phyloP scores from a whole-genome alignment of 78 protist species.

The Cyanophora paradoxa region DNA sequence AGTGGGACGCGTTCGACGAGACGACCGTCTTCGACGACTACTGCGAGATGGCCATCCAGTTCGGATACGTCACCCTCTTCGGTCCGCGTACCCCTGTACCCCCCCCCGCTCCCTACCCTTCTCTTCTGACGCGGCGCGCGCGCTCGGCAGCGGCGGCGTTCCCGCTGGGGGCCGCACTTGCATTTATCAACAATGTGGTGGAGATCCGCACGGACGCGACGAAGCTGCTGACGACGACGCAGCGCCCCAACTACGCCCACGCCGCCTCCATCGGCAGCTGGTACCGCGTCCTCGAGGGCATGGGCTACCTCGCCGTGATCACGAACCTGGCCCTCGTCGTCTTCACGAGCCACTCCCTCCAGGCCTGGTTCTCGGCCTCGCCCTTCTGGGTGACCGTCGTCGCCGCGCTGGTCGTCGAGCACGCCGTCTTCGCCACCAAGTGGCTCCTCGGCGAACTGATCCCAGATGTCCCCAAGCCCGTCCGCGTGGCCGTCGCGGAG shows the following conservation, averaged over 20 bases:
- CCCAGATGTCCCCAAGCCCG: not conserved
- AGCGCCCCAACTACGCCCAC: conserved; percentile 12
- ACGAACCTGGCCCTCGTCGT: not conserved
- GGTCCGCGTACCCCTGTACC: too few species aligned
- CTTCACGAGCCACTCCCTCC: too few species aligned
- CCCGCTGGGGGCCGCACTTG: conserved; percentile 48
- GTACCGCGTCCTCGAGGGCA: not conserved
- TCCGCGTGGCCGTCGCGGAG: too few species aligned
- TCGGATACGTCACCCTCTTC: conserved; percentile 48
- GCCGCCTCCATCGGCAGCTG: not conserved
- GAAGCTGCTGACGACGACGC: conserved; percentile 22
- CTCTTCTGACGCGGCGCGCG: too few species aligned
- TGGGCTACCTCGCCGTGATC: not conserved
- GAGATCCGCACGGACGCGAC: conserved; percentile 50
- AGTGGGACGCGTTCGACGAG: too few species aligned
- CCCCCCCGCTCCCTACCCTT: too few species aligned
- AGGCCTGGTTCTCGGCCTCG: too few species aligned
- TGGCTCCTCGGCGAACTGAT: not conserved
- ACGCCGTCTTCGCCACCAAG: not conserved
- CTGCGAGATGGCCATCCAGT: conserved; percentile 45
- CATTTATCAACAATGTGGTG: conserved; percentile 48
- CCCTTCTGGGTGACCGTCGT: too few species aligned
- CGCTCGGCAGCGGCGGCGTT: too few species aligned
- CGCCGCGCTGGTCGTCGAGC: too few species aligned
- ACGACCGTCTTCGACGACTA: too few species aligned